These are phyloP conservation scores for Bremia lactucae DNA, from an alignment of 352 stramenopile genomes.

Conservation along the genomic window DNA sequence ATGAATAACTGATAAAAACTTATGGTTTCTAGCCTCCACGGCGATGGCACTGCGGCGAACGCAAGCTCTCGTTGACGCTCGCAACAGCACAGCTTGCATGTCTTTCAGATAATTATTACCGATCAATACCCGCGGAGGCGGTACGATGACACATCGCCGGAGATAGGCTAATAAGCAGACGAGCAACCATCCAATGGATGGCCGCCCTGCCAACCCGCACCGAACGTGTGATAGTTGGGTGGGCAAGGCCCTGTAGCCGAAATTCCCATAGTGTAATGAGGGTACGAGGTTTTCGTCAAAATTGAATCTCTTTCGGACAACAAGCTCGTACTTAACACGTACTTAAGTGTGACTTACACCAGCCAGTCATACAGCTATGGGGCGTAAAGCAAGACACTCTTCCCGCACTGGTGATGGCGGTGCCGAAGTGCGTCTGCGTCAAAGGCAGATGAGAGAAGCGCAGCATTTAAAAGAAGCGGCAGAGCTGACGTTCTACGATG, in stretches of 20 bases:
- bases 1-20: not conserved
- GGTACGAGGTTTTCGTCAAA: not conserved
- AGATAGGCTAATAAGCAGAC: too few relatives aligned
- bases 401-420: slow-evolving; percentile 70
- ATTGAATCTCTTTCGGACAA: not conserved
- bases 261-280: too few relatives aligned
- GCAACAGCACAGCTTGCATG: slow-evolving; percentile 8
- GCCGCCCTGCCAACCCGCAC: too few relatives aligned
- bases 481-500: slow-evolving; percentile 79
- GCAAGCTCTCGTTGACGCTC: slow-evolving; percentile 6
- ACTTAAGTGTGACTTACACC: too few relatives aligned
- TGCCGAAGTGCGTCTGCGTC: slow-evolving; percentile 55
- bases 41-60: slow-evolving; percentile 4
- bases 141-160: too few relatives aligned
- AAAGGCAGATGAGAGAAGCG: slow-evolving; percentile 49
- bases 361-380: slow-evolving; percentile 36
- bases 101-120: too few relatives aligned
- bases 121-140: too few relatives aligned
- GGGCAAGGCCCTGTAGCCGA: too few relatives aligned
- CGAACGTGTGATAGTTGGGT: too few relatives aligned
- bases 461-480: slow-evolving; percentile 45
- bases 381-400: slow-evolving; percentile 54
- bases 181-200: too few relatives aligned
- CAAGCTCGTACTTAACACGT: too few relatives aligned
- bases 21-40: slow-evolving; percentile 1